Base-by-base conservation (phyloP, 768 basidiomycete genomes). In the Hygrocybe punicea region DNA sequence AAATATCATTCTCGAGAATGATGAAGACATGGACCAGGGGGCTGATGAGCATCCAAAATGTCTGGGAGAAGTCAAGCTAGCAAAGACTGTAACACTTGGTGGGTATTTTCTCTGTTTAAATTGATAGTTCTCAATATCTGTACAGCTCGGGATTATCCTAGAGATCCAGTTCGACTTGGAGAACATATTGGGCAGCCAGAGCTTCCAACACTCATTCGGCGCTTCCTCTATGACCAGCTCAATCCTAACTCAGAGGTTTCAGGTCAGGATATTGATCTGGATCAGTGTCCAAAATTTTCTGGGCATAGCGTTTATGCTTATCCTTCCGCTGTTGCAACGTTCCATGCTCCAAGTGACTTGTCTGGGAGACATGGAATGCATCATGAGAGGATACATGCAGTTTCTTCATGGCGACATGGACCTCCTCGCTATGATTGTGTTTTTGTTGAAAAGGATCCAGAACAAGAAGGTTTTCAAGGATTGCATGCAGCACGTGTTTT, bases 301-400 rank as follows among this genome's bases (percentile, higher is more conserved):
- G 54, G 58, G 8, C 48, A 45, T 5, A 56, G 56, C 0, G 55
- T 75, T 45, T 55, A 35, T 50, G 44, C 61, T 1, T 62, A 58
- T 49, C 57, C 56, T 21, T 64, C 63, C 19, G 63, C 63, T 7
- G 51, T 54, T 1, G 62, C 59, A 7, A 59, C 57, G 0, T 69
- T 64, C 61, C 67, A 64, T 53, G 68, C 71, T 2, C 69, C 71
- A 0, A 71, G 69, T 51, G 63, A 73, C 21, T 21, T 62, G n/a
- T 62, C 56, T n/a, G 67, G 70, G 2, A 42, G 60, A 7, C 61
- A 63, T 11, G 68, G 70, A 0, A 72, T 72, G 71, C 62, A 61
- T 17, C 55, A 57, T 4, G 69, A 72, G 53, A 52, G 55, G 11
- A 72, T 71, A 8, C 59, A 63, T 5, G 56, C 58, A 0, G 62